Evolutionary conservation across 225 moss, liverwort and hornwort species (phyloP).

Genomic region (Neckera pumila): DNA sequence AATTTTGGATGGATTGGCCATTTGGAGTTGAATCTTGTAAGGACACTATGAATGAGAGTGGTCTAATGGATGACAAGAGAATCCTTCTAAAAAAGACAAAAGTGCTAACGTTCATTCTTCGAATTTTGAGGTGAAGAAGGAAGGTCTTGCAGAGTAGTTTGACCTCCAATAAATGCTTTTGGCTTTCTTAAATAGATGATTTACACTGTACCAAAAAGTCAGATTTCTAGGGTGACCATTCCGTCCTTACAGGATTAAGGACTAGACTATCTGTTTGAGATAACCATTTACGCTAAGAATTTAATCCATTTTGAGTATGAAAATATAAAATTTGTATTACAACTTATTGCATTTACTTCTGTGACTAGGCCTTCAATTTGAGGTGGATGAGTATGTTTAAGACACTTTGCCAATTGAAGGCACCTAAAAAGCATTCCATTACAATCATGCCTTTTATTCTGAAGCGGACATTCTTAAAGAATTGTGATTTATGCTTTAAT

Average conservation of each 20-base stretch:
- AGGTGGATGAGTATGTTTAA: not conserved
- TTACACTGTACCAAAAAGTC: fast-evolving
- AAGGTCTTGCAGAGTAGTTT: not conserved
- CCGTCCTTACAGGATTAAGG: fast-evolving
- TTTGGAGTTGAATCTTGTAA: no score
- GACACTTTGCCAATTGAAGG: not conserved
- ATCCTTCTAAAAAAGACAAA: fast-evolving
- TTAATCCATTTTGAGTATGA: not conserved
- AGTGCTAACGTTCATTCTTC: not conserved
- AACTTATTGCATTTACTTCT: fast-evolving
- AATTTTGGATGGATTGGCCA: no score
- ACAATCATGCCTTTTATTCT: not conserved
- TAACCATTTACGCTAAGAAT: not conserved
- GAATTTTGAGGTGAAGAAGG: fast-evolving
- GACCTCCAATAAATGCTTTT: not conserved
- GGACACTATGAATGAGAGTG: fast-evolving
- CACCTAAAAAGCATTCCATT: not conserved
- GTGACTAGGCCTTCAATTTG: not conserved
- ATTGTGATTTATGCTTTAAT: not conserved
- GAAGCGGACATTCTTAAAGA: not conserved
- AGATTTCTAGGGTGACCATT: fast-evolving
- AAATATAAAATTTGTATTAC: fast-evolving
- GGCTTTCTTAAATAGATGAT: not conserved
- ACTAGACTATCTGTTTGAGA: not conserved
- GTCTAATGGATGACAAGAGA: fast-evolving